These are phyloP conservation scores for Syncephalis plumigaleata DNA, from an alignment of 371 early-diverging fungal genomes.

Conservation along the genomic window DNA sequence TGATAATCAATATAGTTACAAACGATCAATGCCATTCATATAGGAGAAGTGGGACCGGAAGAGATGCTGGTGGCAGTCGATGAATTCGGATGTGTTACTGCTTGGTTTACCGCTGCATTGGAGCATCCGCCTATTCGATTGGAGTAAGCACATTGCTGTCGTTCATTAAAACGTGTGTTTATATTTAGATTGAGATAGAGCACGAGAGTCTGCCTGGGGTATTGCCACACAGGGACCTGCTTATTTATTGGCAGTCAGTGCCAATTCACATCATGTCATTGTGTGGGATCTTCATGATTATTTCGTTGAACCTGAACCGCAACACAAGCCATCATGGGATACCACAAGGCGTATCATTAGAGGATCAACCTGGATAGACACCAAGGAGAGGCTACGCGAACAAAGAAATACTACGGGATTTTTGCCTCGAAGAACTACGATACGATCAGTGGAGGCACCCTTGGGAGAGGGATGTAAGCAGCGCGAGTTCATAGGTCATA, in stretches of 20 bases:
- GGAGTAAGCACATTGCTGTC: neutral
- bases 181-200: too few relatives aligned
- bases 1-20: neutral
- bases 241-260: slow-evolving; percentile 33
- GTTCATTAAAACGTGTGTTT: too few relatives aligned
- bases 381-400: too few relatives aligned
- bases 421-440: too few relatives aligned
- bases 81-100: slow-evolving; percentile 26
- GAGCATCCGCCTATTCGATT: slow-evolving; percentile 21
- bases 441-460: too few relatives aligned
- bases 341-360: too few relatives aligned
- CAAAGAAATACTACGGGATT: too few relatives aligned
- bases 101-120: slow-evolving; percentile 28
- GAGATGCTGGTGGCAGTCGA: slow-evolving; percentile 30
- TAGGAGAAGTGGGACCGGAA: slow-evolving; percentile 21
- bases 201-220: slow-evolving; percentile 35
- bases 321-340: neutral
- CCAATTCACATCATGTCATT: slow-evolving; percentile 32
- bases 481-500: slow-evolving; percentile 18
- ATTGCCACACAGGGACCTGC: slow-evolving; percentile 29
- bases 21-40: slow-evolving; percentile 35
- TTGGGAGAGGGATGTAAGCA: too few relatives aligned
- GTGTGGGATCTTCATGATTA: slow-evolving; percentile 21
- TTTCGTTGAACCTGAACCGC: neutral
- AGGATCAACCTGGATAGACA: too few relatives aligned